A percentile compares a stretch with the other conserved stretches of the same genome.
Evolutionary conservation across 345 rosid species (phyloP).

Genomic region (Carallia pectinifolia): DNA sequence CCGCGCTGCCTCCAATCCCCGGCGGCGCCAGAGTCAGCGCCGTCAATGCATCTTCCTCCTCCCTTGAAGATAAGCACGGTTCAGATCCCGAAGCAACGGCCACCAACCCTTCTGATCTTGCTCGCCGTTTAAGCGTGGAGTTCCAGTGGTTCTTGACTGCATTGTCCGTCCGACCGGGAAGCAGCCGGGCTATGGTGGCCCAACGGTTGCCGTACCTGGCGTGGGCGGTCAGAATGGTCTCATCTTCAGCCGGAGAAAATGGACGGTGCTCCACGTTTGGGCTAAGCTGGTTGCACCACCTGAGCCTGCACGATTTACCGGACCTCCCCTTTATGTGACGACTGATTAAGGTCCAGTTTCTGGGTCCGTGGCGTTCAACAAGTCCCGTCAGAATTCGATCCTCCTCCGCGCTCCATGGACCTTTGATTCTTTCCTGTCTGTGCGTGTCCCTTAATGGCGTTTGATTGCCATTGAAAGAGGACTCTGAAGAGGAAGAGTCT

Average conservation of each 20-base stretch:
- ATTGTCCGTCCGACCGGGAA: constrained; percentile 61
- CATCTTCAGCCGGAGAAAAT: constrained; percentile 49
- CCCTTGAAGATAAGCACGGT: not conserved
- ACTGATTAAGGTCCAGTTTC: constrained; percentile 60
- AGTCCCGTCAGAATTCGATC: constrained; percentile 55
- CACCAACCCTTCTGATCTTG: constrained; percentile 20
- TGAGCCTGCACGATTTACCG: constrained; percentile 55
- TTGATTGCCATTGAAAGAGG: constrained; percentile 29
- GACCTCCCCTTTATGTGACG: constrained; percentile 53
- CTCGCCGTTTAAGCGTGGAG: constrained; percentile 52
- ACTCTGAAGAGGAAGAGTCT: constrained; percentile 49
- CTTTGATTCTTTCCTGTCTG: constrained; percentile 46
- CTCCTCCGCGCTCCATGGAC: constrained; percentile 77
- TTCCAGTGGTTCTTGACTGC: constrained; percentile 70
- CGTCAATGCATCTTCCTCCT: constrained; percentile 54
- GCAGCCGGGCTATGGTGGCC: constrained; percentile 62
- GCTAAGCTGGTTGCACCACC: constrained; percentile 62
- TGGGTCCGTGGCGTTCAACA: constrained; percentile 50
- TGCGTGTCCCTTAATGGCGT: not conserved
- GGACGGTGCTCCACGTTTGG: constrained; percentile 60
- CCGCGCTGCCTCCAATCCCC: constrained; percentile 31
- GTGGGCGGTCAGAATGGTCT: constrained; percentile 56
- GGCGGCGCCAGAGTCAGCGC: constrained; percentile 71
- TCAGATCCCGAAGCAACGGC: not conserved
- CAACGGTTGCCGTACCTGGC: constrained; percentile 56